These are phyloP conservation scores for Phytophthora sansomeana DNA, from an alignment of 352 stramenopile species.

Conservation along the genomic window DNA sequence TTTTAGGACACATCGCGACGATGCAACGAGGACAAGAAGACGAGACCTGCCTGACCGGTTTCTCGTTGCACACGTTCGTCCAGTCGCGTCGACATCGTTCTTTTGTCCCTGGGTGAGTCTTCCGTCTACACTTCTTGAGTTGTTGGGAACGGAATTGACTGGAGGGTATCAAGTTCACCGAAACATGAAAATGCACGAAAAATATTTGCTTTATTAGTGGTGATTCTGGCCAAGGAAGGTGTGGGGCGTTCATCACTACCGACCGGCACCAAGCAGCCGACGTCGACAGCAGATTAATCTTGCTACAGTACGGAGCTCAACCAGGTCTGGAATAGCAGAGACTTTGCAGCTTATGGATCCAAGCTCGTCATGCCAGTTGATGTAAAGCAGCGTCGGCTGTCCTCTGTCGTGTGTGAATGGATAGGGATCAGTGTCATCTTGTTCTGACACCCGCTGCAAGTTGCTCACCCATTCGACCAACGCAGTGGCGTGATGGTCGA, in stretches of 20 bases:
- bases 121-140: background rate
- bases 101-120: conserved; percentile 11
- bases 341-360: background rate
- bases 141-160: conserved; percentile 2
- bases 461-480: conserved; percentile 17
- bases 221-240: conserved; percentile 1
- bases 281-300: conserved; percentile 10
- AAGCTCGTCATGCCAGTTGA: conserved; percentile 17
- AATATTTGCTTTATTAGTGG: background rate
- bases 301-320: no score
- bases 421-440: conserved; percentile 25
- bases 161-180: conserved; percentile 8
- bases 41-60: background rate
- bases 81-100: conserved; percentile 13
- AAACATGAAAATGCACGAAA: conserved; percentile 16
- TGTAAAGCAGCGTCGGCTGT: conserved; percentile 1
- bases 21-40: background rate
- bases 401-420: conserved; percentile 2
- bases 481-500: conserved; percentile 3
- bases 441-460: conserved; percentile 5
- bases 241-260: background rate
- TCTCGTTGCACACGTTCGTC: conserved; percentile 22
- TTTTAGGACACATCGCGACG: conserved; percentile 20
- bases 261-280: conserved; percentile 7
- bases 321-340: no score